Evolutionary conservation across 2,329 filamentous ascomycete genomes (phyloP), one percentile per base, ranked within the genome.

Genomic region (Phoma sp.): DNA sequence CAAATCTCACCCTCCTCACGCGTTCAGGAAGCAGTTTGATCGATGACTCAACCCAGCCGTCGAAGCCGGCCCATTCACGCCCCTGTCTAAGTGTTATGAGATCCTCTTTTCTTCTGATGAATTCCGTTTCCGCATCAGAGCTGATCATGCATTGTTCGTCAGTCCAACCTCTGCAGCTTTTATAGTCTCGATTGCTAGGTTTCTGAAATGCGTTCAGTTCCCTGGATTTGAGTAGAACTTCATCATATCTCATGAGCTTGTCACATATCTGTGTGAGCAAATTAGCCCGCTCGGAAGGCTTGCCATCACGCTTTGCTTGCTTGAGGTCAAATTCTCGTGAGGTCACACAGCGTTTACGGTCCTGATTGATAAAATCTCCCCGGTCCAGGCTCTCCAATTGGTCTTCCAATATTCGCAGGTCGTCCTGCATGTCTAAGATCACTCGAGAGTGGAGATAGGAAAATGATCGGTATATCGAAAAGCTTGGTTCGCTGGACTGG

Each of bases 31-130:
- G 11, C 7, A 6, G 29, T 2, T 4, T 5, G n/a, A 49, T 22
- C 6, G n/a, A 25, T 3, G 3, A 6, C 9, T 76, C 73, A 4
- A 77, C 55, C 7, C 65, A 52, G 0, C 70, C 69, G 32, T 77
- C 75, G 32, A 77, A 77, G 0, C 61, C 55, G 0, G 71, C 61
- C 64, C 72, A 71, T 36, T 77, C 74, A 13, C 74, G 57, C 0
- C 74, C 73, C 1, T 61, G 58, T 2, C 71, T 45, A 0, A 77
- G 56, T 2, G 71, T 67, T 0, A 77, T 36, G 0, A 77, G 49
- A 40, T 78, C 75, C 50, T 77, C 74, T 47, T 67, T 72, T 0
- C 59, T 55, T 44, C 59, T 61, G 22, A 76, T 69, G 49, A 61
- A 76, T 1, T 60, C 22, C 14, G 59, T 46, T 41, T 70, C 65